Evolutionary conservation across 2,329 filamentous ascomycete species (phyloP), one percentile per base, ranked within the genome.

Genomic region (Exophiala bonariae): DNA sequence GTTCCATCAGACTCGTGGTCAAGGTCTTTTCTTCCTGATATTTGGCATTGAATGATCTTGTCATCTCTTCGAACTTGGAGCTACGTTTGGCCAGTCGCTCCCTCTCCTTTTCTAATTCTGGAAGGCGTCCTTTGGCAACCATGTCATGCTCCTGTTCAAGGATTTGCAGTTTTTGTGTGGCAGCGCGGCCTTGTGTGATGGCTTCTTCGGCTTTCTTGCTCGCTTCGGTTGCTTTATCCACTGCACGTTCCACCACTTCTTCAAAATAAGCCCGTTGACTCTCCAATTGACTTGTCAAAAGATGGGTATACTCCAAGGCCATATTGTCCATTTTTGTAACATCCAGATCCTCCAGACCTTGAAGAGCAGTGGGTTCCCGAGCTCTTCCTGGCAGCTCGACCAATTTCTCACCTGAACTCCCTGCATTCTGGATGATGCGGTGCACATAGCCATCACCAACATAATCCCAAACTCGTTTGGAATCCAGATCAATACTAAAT

Each of bases 391-490:
- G 55, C n/a, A 96, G 77, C 66, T 97, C 92, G 14, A 96, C 87
- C 3, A 96, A 78, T 66, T 96, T 96, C 18, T 89, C 89, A 65
- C 96, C 90, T 8, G 89, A 85, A 28, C 50, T 56, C 14, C 47
- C 47, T 3, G 52, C 48, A 63, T 90, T 89, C 56, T 95, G 87
- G 46, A 99, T 95, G 41, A 97, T 81, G 8, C 93, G 85, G 68
- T 99, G 93, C 39, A 97, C 93, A 77, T 96, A 99, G 62, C 86
- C 87, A 63, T 99, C 93, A 3, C 89, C 90, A 0, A 88, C 89
- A 56, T 99, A 99, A 68, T 99, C 93, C 93, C 93, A 99, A 1
- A 99, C 91, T 59, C 96, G 86, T 66, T 99, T 92, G 1, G 90
- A 95, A 52, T 86, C 83, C 30, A 97, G 81, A 65, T 99, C 93